These are phyloP conservation scores for Zasmidium cellare DNA, from an alignment of 2,329 filamentous ascomycete genomes.

Conservation along the genomic window DNA sequence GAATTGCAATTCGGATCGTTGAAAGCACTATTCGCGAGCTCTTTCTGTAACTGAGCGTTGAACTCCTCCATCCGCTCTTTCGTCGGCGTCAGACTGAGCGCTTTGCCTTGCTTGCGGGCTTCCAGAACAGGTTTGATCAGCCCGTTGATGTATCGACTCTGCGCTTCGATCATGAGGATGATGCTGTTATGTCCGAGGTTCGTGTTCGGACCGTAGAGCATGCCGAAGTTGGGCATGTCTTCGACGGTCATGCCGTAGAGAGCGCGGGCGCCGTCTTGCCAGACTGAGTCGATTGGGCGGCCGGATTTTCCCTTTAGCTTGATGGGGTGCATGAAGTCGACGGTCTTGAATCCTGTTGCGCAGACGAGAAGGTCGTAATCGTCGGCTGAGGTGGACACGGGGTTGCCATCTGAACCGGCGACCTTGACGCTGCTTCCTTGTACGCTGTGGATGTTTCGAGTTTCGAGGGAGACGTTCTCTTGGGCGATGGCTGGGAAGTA, in stretches of 20 bases:
- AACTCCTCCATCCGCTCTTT: constrained; percentile 40
- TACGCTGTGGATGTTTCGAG: constrained; percentile 48
- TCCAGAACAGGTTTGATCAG: constrained; percentile 52
- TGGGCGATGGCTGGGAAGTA: constrained; percentile 53
- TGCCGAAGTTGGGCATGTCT: constrained; percentile 56
- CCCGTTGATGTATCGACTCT: constrained; percentile 55
- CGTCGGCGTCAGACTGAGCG: constrained; percentile 49
- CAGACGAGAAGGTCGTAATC: constrained; percentile 58
- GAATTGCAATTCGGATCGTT: constrained; percentile 55
- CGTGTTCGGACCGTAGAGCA: constrained; percentile 61
- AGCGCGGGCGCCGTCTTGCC: constrained; percentile 54
- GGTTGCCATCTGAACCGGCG: constrained; percentile 32
- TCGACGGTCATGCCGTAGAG: constrained; percentile 53
- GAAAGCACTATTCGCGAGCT: constrained; percentile 49
- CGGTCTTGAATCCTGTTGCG: constrained; percentile 60
- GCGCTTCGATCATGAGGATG: constrained; percentile 63
- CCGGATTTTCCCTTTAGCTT: constrained; percentile 49
- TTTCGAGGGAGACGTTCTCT: constrained; percentile 55
- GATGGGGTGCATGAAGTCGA: constrained; percentile 61
- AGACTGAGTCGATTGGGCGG: constrained; percentile 50
- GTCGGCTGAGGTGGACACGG: constrained; percentile 10
- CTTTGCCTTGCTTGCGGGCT: constrained; percentile 42
- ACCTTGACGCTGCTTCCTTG: constrained; percentile 50
- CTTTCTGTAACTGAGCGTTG: constrained; percentile 49
- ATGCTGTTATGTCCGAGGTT: constrained; percentile 54